Evolutionary conservation across 768 basidiomycete species (phyloP).

Genomic region (Phlebiopsis flavidoalba): DNA sequence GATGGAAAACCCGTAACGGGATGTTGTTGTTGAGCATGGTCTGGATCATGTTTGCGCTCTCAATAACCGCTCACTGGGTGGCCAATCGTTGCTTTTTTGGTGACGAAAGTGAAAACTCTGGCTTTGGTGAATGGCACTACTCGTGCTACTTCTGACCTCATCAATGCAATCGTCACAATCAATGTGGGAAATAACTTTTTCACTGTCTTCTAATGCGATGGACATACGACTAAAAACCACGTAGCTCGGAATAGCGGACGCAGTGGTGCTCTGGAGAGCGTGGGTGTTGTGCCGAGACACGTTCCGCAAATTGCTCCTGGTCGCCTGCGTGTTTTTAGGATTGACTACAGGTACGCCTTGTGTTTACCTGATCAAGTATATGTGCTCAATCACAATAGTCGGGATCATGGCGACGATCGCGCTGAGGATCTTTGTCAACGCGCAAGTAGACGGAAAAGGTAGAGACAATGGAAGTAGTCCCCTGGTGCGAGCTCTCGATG

Average conservation of each 20-base stretch:
- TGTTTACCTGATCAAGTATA: neutral
- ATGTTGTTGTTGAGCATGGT: neutral
- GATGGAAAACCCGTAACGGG: neutral
- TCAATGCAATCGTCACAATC: neutral
- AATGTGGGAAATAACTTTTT: neutral
- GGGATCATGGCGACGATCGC: neutral
- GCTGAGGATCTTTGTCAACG: neutral
- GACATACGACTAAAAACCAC: neutral
- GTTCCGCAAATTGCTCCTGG: neutral
- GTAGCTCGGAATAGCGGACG: neutral
- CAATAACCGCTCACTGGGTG: neutral
- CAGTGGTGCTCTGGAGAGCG: neutral
- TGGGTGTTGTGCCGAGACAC: neutral
- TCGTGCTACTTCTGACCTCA: neutral
- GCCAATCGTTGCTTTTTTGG: neutral
- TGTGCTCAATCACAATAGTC: neutral
- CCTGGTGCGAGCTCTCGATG: neutral
- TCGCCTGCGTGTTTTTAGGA: neutral
- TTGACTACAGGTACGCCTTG: neutral
- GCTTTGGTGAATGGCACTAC: neutral
- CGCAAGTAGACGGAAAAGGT: neutral
- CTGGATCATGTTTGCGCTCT: neutral
- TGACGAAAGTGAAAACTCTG: neutral
- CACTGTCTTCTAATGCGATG: neutral
- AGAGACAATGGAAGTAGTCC: neutral